These are phyloP conservation scores for Entelexis paramagnoliae DNA, from an alignment of 1,139 yeast species.

Conservation along the genomic window DNA sequence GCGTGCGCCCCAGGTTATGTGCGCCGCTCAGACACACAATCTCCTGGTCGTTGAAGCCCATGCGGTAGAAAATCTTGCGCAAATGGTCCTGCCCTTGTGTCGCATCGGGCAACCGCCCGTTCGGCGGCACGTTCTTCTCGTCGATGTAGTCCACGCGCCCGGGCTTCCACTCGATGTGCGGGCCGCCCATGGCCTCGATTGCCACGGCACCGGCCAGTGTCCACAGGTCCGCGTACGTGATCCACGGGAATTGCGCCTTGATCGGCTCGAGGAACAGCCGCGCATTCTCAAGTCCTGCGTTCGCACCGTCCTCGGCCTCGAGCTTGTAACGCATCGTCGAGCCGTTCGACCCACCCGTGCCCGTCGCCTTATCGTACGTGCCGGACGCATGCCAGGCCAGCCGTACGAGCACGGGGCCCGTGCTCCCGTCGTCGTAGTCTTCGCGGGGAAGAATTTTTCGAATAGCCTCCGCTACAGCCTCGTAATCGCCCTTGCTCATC, in stretches of 20 bases:
- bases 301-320: conserved; percentile 9
- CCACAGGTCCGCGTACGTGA: conserved; percentile 57
- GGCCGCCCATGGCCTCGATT: conserved; percentile 53
- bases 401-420: conserved; percentile 54
- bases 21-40: conserved; percentile 57
- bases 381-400: conserved; percentile 68
- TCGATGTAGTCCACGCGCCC: conserved; percentile 53
- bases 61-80: conserved; percentile 44
- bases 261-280: conserved; percentile 48
- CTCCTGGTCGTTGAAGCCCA: conserved; percentile 57
- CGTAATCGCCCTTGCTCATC: conserved; percentile 42
- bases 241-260: conserved; percentile 47
- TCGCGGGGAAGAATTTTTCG: conserved; percentile 62
- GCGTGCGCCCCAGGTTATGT: conserved; percentile 57
- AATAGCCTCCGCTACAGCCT: conserved; percentile 68
- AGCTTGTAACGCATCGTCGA: conserved; percentile 46
- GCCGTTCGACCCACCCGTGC: conserved; percentile 61
- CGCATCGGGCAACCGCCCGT: conserved; percentile 54
- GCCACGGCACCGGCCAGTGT: conserved; percentile 56
- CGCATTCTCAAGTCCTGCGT: conserved; percentile 46
- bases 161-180: conserved; percentile 46
- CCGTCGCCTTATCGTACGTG: conserved; percentile 45
- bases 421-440: conserved; percentile 60
- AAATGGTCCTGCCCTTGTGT: conserved; percentile 45
- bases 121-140: conserved; percentile 45